Base-by-base conservation (phyloP, 768 basidiomycete species). In the Clitopilus hobsonii region DNA sequence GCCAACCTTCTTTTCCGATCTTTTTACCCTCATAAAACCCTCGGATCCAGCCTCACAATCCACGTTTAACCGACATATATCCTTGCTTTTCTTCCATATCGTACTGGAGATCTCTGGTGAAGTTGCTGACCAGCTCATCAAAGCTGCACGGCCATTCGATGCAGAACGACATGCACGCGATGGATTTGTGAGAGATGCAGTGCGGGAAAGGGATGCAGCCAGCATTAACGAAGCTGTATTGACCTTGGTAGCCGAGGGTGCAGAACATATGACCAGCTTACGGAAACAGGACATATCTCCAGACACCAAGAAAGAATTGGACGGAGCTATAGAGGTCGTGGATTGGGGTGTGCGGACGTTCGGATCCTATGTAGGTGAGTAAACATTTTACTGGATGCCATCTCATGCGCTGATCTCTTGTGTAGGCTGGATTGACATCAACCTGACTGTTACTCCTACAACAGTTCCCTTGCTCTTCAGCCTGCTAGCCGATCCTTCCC, bases 381-480 rank as follows among this genome's bases (percentile, higher is more conserved):
- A 13, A 26, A 45, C 27, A 36, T 25, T 16, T 5, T 25, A 14
- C 49, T 3, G 26, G 20, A 53, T 38, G 49, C 54, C 16, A 2
- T 56, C 32, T 36, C n/a, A 36, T 36, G 13, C 32, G 8, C 32
- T 36, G 4, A 45, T 20, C 22, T 20, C 20, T 32, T 49, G 3
- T 38, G 25, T 62, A 97, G 96, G 94, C 13, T 99, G 97, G 97
- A 89, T 98, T 61, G 97, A 99, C 65, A 95, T 99, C 61, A 94
- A 93, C 64, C 75, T 98, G 58, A 94, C 97, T 11, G 89, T 99
- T 56, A 98, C 95, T 1, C 91, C 90, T 11, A 83, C 81, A 13
- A 93, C 95, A 1, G 83, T 98, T 28, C 86, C 89, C 5, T 74
- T 98, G 29, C 79, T 97, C 41, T 94, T 95, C 67, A 82, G 78